phyloP scores from a whole-genome alignment of 495 filamentous ascomycete species.

The Delitschia confertaspora region DNA sequence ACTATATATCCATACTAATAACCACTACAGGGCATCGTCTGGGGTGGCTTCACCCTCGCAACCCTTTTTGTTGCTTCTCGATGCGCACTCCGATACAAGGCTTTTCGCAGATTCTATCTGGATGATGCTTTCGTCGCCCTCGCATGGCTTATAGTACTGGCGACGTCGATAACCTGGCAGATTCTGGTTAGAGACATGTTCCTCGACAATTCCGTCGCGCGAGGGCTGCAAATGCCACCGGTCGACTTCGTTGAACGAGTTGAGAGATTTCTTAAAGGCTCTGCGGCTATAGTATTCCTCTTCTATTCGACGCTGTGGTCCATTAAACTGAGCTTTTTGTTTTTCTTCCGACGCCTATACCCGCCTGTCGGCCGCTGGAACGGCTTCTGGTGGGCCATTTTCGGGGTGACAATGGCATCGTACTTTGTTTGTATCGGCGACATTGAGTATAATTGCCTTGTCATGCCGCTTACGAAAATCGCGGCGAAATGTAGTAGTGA shows the following conservation, averaged over 20 bases:
- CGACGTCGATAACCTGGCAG: not conserved
- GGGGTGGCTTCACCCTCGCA: slow-evolving; percentile 7
- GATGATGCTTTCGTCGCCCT: slow-evolving; percentile 7
- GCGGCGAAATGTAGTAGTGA: too few relatives aligned
- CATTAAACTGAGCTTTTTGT: slow-evolving; percentile 30
- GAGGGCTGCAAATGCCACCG: too few relatives aligned
- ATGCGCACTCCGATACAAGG: not conserved
- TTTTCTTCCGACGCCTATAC: slow-evolving; percentile 32
- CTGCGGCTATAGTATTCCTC: not conserved
- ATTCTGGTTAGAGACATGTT: too few relatives aligned
- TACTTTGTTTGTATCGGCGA: not conserved
- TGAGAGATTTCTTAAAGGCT: not conserved
- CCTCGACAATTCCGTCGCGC: too few relatives aligned
- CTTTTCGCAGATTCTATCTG: slow-evolving; percentile 3
- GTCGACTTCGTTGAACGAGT: too few relatives aligned
- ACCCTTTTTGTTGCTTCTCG: slow-evolving; percentile 4
- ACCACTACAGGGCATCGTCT: slow-evolving; percentile 4
- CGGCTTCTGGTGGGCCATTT: not conserved
- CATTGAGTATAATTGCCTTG: not conserved
- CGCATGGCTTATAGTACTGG: slow-evolving; percentile 3
- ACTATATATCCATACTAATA: too few relatives aligned
- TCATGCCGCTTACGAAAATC: too few relatives aligned
- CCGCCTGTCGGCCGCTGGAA: slow-evolving; percentile 7
- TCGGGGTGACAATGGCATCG: not conserved
- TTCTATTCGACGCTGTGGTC: slow-evolving; percentile 27